Evolutionary conservation across 805 yeast species (phyloP), one percentile per base, ranked within the genome.

Genomic region (Cyberlindnera bimundalis): DNA sequence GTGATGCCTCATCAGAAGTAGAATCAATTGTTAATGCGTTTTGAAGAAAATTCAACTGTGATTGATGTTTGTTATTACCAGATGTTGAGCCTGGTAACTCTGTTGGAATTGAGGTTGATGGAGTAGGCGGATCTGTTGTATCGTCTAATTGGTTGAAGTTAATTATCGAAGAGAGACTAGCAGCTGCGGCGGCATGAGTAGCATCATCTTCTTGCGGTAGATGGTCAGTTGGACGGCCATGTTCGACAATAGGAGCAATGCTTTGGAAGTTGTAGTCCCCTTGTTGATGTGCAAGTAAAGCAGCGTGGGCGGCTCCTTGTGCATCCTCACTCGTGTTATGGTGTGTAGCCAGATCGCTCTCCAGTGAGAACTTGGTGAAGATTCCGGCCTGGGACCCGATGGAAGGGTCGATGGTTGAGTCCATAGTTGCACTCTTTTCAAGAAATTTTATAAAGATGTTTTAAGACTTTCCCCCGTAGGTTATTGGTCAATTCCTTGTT

Each of bases 81-180:
- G 25, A 23, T 8, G 25, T 8, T 8, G 28, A 18, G 24, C 24
- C 18, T 9, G 14, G 15, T 27, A 14, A 6, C 8, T 11, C 15
- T 27, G 33, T 30, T 5, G 26, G 24, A 17, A 9, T 6, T 31
- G 34, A 18, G 9, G 35, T 20, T 33, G 35, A 15, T 32, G 37
- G n/a, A 18, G 28, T 29, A 13, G 37, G 25, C 3, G 24, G 25
- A n/a, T 20, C 30, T 19, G 38, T 17, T 16, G 29, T 29, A n/a
- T 35, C 37, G 12, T 47, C 52, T 34, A 47, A 33, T 16, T 40
- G 37, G 21, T 47, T 49, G 43, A 53, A 56, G 31, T 51, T 52
- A 33, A 56, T 50, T 33, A 56, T 49, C 29, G 47, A 54, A 12
- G 60, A 51, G 28, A 55, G 33, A 31, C 51, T 51, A 3, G 57